Conservation (phyloP, 352 stramenopile species). For the Phytophthora tubulina region DNA sequence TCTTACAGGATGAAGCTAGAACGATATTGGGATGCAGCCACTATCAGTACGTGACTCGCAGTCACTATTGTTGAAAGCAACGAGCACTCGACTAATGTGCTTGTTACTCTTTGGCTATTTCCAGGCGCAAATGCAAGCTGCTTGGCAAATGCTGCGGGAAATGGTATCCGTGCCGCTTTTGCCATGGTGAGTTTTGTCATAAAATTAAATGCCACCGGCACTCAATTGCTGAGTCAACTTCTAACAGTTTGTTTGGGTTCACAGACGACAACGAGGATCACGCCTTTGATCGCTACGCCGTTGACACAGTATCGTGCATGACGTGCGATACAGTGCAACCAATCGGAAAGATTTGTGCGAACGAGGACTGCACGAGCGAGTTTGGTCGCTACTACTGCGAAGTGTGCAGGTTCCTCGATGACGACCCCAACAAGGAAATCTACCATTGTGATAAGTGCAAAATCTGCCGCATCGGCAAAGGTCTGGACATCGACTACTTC, state of each 20-base stretch:
- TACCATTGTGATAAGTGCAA: slow-evolving; percentile 99
- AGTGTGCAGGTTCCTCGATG: slow-evolving; percentile 97
- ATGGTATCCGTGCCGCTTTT: slow-evolving; percentile 92
- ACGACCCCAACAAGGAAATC: slow-evolving; percentile 93
- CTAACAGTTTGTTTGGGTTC: background rate
- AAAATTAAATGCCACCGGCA: background rate
- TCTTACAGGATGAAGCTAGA: slow-evolving; percentile 64
- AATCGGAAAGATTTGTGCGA: slow-evolving; percentile 65
- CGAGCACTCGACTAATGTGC: background rate
- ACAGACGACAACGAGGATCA: slow-evolving; percentile 88
- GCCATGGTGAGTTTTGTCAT: slow-evolving; percentile 67
- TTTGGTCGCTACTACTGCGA: slow-evolving; percentile 96
- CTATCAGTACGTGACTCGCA: slow-evolving; percentile 73
- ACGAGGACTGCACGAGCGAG: slow-evolving; percentile 70
- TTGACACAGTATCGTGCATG: slow-evolving; percentile 96
- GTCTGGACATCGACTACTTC: slow-evolving; percentile 97
- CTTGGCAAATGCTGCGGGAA: slow-evolving; percentile 88
- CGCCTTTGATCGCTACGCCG: slow-evolving; percentile 94
- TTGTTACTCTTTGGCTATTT: background rate
- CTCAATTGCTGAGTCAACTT: background rate
- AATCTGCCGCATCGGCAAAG: slow-evolving; percentile 95
- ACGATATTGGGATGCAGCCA: slow-evolving; percentile 83
- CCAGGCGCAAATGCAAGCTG: slow-evolving; percentile 81
- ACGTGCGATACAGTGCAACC: slow-evolving; percentile 85
- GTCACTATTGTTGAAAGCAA: background rate